Evolutionary conservation across 2,329 filamentous ascomycete genomes (phyloP).

Genomic region (Talaromyces sp.): DNA sequence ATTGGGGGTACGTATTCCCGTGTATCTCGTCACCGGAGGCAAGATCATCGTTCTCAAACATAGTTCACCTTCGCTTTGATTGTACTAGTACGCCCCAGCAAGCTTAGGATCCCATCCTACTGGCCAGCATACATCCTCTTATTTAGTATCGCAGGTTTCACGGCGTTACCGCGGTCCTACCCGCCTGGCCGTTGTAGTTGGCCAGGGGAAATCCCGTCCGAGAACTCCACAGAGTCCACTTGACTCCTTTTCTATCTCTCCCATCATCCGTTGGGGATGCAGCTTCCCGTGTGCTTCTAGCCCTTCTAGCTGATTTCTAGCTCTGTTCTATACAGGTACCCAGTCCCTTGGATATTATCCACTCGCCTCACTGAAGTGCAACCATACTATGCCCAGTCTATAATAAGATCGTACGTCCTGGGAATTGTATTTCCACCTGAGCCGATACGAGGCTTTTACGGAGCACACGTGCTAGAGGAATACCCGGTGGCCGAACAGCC

Average conservation of each 20-base stretch:
- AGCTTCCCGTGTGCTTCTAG: not conserved
- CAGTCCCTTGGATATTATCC: not conserved
- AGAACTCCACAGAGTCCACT: not conserved
- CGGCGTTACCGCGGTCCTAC: constrained; percentile 10
- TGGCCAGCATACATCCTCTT: too few relatives aligned
- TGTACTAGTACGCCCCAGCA: not conserved
- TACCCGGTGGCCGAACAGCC: not conserved
- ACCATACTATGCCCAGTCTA: not conserved
- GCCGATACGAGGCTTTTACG: not conserved
- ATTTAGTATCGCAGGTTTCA: constrained; percentile 2
- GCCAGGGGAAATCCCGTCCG: not conserved
- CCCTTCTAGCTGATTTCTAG: not conserved
- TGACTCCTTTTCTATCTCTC: not conserved
- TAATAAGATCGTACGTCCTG: not conserved
- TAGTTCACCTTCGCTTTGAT: not conserved
- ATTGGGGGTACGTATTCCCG: not conserved
- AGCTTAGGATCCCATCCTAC: not conserved
- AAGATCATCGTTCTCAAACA: constrained; percentile 9
- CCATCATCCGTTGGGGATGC: not conserved
- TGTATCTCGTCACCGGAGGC: not conserved
- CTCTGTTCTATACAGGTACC: not conserved
- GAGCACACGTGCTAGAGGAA: not conserved
- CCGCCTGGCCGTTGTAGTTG: constrained; percentile 4
- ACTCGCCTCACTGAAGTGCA: not conserved
- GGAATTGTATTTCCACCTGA: not conserved